These are phyloP conservation scores for Phytophthora hybrid DNA, from an alignment of 352 stramenopile species.

Conservation along the genomic window DNA sequence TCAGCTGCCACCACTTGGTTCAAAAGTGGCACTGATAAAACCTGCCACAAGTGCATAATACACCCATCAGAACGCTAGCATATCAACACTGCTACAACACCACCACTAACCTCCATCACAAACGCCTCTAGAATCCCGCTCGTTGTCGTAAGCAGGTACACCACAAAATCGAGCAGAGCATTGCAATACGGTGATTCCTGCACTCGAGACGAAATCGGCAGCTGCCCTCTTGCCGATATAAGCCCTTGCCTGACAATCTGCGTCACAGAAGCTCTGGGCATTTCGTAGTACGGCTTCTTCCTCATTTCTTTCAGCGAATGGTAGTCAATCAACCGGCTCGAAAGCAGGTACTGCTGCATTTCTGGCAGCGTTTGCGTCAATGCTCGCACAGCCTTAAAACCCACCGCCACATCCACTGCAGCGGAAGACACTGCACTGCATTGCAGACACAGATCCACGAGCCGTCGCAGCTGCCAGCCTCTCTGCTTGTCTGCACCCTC, in stretches of 20 bases:
- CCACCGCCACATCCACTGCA: background rate
- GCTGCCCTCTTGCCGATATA: conserved; percentile 27
- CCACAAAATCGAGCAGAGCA: conserved; percentile 36
- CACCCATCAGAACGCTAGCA: background rate
- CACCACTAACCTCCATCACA: conserved; percentile 37
- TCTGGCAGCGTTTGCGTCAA: conserved; percentile 35
- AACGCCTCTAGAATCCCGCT: conserved; percentile 38
- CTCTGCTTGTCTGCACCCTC: conserved; percentile 19
- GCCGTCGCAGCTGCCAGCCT: conserved; percentile 48
- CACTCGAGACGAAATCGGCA: conserved; percentile 26
- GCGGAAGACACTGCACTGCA: conserved; percentile 14
- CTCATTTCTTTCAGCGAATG: conserved; percentile 5
- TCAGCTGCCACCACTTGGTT: conserved; percentile 38
- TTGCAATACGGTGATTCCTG: conserved; percentile 37
- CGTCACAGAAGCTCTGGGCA: conserved; percentile 38
- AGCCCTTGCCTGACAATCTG: conserved; percentile 40
- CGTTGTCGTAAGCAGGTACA: conserved; percentile 33
- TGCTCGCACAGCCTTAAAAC: conserved; percentile 25
- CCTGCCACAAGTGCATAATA: conserved; percentile 29
- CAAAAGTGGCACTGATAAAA: conserved; percentile 60
- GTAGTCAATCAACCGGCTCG: conserved; percentile 26
- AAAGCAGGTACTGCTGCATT: conserved; percentile 49
- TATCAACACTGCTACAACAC: background rate
- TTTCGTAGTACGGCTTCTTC: conserved; percentile 35
- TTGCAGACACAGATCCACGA: conserved; percentile 64